phyloP scores from a whole-genome alignment of 2,329 filamentous ascomycete species.

The Fusarium incarnatum region DNA sequence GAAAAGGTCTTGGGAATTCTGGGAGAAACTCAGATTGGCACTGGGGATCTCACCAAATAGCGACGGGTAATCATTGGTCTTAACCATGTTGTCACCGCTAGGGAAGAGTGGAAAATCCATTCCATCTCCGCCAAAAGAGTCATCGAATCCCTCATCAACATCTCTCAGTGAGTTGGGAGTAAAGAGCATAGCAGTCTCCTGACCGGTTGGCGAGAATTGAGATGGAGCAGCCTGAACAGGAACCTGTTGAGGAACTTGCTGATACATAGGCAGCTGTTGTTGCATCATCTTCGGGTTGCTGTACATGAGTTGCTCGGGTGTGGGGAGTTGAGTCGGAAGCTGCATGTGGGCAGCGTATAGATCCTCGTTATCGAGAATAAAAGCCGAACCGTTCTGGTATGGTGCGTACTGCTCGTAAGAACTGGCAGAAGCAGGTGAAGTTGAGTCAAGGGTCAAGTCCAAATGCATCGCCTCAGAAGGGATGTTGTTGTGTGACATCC shows the following conservation, averaged over 20 bases:
- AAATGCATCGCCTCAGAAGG: conserved; percentile 54
- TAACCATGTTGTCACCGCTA: conserved; percentile 44
- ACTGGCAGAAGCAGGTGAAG: conserved; percentile 53
- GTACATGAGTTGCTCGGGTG: conserved; percentile 54
- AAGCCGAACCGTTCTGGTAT: conserved; percentile 71
- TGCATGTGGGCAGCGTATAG: conserved; percentile 70
- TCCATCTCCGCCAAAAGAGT: conserved; percentile 59
- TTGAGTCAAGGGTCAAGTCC: conserved; percentile 54
- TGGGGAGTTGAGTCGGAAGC: conserved; percentile 62
- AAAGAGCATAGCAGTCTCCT: conserved; percentile 75
- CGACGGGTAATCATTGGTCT: conserved; percentile 53
- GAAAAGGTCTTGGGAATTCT: conserved; percentile 64
- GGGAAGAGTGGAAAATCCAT: conserved; percentile 75
- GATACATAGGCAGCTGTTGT: conserved; percentile 55
- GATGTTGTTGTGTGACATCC: conserved; percentile 52
- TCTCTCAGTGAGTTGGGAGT: conserved; percentile 72
- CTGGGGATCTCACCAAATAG: conserved; percentile 65
- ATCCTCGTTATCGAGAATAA: conserved; percentile 71
- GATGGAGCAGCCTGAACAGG: conserved; percentile 48
- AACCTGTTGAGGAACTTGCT: conserved; percentile 45
- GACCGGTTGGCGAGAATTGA: conserved; percentile 76
- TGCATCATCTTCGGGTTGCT: conserved; percentile 56
- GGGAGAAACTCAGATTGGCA: conserved; percentile 63
- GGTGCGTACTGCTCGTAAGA: conserved; percentile 66
- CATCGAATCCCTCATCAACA: conserved; percentile 74